Conservation (phyloP, 2,329 filamentous ascomycete species). For the Pseudopyricularia cyperi region DNA sequence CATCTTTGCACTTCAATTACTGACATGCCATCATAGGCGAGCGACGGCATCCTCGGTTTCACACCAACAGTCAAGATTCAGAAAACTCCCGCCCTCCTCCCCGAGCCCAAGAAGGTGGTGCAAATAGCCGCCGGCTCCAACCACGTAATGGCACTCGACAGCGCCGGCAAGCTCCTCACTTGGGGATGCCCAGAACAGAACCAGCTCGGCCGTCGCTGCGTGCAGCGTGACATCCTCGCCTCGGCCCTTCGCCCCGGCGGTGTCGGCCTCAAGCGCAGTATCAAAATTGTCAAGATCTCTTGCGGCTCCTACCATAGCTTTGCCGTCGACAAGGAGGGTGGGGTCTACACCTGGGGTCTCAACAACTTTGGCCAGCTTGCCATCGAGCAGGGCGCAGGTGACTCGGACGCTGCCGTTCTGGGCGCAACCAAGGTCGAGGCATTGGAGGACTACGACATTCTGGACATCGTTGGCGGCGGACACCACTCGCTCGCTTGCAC, state of each 20-base stretch:
- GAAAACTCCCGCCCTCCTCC: slow-evolving; percentile 37
- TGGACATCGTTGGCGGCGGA: slow-evolving; percentile 50
- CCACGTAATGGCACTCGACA: slow-evolving; percentile 56
- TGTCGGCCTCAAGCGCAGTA: slow-evolving; percentile 22
- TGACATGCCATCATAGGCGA: slow-evolving; percentile 16
- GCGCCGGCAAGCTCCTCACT: slow-evolving; percentile 49
- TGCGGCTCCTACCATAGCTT: slow-evolving; percentile 72
- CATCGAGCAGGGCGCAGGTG: slow-evolving; percentile 42
- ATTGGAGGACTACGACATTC: slow-evolving; percentile 51
- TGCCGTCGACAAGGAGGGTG: slow-evolving; percentile 56
- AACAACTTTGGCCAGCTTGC: slow-evolving; percentile 82
- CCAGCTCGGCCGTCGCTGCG: slow-evolving; percentile 45
- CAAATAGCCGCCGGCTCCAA: slow-evolving; percentile 55
- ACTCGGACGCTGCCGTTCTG: slow-evolving; percentile 60
- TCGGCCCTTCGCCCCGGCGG: slow-evolving; percentile 20
- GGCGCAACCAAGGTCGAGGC: slow-evolving; percentile 54
- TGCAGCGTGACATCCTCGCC: slow-evolving; percentile 36
- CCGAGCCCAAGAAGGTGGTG: slow-evolving; percentile 52
- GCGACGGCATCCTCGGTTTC: slow-evolving; percentile 34
- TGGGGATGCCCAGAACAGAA: slow-evolving; percentile 64
- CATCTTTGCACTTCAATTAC: background rate
- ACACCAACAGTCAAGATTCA: slow-evolving; percentile 22
- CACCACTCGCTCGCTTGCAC: slow-evolving; percentile 63
- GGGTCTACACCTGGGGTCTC: slow-evolving; percentile 70
- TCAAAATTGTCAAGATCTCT: slow-evolving; percentile 55